A percentile compares a stretch with the other conserved stretches of the same genome.
phyloP scores from a whole-genome alignment of 177 flowering plant species.

The Vitis hybrid region DNA sequence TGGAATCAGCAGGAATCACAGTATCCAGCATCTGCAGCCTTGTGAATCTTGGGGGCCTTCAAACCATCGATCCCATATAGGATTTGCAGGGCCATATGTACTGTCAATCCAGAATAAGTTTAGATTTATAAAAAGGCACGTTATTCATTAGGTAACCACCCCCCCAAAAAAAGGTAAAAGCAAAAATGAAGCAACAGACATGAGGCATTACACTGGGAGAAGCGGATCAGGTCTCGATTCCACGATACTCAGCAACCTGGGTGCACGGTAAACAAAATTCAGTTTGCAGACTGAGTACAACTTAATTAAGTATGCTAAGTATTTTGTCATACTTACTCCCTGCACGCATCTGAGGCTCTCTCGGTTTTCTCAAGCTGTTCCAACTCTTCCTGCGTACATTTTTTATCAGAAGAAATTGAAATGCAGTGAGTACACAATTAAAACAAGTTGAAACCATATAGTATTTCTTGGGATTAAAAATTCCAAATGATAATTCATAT shows the following conservation, averaged over 20 bases:
- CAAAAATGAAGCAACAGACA: not conserved
- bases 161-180: not conserved
- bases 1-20: constrained; percentile 26
- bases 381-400: constrained; percentile 45
- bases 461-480: too few species aligned
- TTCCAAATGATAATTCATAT: too few species aligned
- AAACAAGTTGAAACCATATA: too few species aligned
- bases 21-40: constrained; percentile 72
- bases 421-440: not conserved
- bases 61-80: constrained; percentile 78
- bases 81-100: constrained; percentile 60
- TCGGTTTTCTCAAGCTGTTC: constrained; percentile 52
- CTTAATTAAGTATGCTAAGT: not conserved
- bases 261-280: constrained; percentile 1
- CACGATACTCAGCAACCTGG: constrained; percentile 38
- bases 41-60: constrained; percentile 62
- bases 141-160: not conserved
- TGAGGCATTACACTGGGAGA: constrained; percentile 58
- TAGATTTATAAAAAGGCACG: not conserved
- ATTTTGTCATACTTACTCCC: constrained; percentile 40
- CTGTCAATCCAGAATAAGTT: constrained; percentile 31
- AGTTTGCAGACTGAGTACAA: not conserved
- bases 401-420: not conserved
- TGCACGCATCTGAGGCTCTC: constrained; percentile 47
- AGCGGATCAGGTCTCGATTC: constrained; percentile 76